Evolutionary conservation across 2,329 filamentous ascomycete genomes (phyloP).

Genomic region (Colletotrichum somersetense): DNA sequence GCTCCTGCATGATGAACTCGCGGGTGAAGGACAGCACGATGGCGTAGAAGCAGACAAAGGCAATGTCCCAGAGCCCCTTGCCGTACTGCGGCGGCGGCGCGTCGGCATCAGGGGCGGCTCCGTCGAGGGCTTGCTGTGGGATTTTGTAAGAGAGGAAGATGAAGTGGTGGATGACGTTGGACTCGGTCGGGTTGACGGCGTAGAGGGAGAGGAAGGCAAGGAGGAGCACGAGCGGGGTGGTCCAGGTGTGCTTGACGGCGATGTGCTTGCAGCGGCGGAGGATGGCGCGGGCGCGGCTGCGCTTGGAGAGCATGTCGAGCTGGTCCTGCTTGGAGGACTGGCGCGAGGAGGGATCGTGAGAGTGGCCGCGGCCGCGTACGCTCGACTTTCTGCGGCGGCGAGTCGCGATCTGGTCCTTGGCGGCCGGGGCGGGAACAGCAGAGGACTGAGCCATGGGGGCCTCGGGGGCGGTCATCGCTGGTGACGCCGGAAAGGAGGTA

Average conservation of each 20-base stretch:
- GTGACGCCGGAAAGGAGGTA: not conserved
- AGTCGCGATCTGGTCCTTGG: slow-evolving; percentile 34
- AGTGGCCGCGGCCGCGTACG: slow-evolving; percentile 33
- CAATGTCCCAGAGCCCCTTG: slow-evolving; percentile 76
- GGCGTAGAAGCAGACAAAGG: slow-evolving; percentile 79
- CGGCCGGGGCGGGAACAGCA: slow-evolving; percentile 9
- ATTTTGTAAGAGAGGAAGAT: slow-evolving; percentile 80
- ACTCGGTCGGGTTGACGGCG: slow-evolving; percentile 70
- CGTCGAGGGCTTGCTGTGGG: slow-evolving; percentile 55
- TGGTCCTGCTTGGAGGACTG: slow-evolving; percentile 34
- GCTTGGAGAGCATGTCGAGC: slow-evolving; percentile 37
- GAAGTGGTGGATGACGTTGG: slow-evolving; percentile 73
- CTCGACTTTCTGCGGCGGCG: slow-evolving; percentile 41
- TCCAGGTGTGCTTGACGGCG: slow-evolving; percentile 47
- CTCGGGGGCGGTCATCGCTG: slow-evolving; percentile 37
- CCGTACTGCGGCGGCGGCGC: slow-evolving; percentile 71
- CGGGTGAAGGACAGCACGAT: slow-evolving; percentile 79
- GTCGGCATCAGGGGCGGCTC: slow-evolving; percentile 40
- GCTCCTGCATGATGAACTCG: slow-evolving; percentile 80
- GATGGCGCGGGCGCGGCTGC: slow-evolving; percentile 37
- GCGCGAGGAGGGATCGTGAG: slow-evolving; percentile 9
- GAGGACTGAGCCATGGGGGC: slow-evolving; percentile 24
- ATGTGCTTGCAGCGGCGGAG: slow-evolving; percentile 41
- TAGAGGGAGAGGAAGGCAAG: slow-evolving; percentile 68
- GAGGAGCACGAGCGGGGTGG: slow-evolving; percentile 68